Evolutionary conservation across 2,329 filamentous ascomycete species (phyloP), one percentile per base, ranked within the genome.

Genomic region (Alternaria incomplexa): DNA sequence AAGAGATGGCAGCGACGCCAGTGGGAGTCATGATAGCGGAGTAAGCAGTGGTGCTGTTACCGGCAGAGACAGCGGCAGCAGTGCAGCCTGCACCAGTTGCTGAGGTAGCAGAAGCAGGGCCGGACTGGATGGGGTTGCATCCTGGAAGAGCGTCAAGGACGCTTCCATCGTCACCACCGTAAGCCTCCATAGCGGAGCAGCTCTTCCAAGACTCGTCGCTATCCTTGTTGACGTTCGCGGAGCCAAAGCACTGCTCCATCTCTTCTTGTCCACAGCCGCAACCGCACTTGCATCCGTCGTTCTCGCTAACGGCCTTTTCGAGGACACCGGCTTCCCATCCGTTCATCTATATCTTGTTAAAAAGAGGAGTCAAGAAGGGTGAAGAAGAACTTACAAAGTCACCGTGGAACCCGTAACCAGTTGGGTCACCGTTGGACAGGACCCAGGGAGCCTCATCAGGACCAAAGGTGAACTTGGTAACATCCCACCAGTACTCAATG

Each of bases 401-500:
- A 23, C 73, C 78, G 61, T 81, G 79, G 65, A 79, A 77, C 8
- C 77, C 72, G 62, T 66, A 77, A 32, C 79, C 79, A 25, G 77
- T 80, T 8, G 79, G 73, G 60, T 81, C 79, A 36, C 78, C 79
- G 57, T 77, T 76, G 28, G 78, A 68, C 25, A 81, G 63, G 4
- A 77, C 73, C 77, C 77, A 81, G 0, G 79, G 79, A 32, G 63
- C 62, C 43, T 69, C 67, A 57, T 73, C 68, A 23, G 73, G 62
- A 25, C 64, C 69, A 61, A 79, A 80, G 32, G 76, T 70, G 56
- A 80, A 81, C 1, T 68, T 62, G 3, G 71, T 72, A 48, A 78
- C 65, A 56, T 80, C 77, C 54, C 78, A 81, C 78, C 78, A 80
- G 62, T 79, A 80, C 64, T 81, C 79, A 20, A 80, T 75, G 67